Base-by-base conservation (phyloP, 176 grass and related monocot species). In the Musa itinerans region DNA sequence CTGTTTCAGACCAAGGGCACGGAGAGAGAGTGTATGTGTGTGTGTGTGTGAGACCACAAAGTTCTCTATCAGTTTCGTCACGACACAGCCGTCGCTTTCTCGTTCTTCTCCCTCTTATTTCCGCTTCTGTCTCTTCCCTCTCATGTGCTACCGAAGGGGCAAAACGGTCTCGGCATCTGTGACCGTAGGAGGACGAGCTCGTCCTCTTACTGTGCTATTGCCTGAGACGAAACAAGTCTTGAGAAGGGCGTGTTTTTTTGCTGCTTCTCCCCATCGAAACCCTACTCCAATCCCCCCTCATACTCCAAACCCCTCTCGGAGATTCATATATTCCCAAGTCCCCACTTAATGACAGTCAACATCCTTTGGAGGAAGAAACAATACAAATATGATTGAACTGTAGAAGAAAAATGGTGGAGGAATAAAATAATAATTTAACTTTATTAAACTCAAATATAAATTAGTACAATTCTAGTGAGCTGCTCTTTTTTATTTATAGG, bases 61-160 rank as follows among this genome's bases (percentile, higher is more conserved):
- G 87, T 91, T 83, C 89, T 96, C 88, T 86, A 78, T 85, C 87
- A 89, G 89, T 89, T 87, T 82, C 55, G 16, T 78, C 75, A 86
- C 85, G 82, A 76, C 78, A 78, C 89, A 86, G 87, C 85, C 92
- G 92, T 84, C 87, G 84, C 72, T 86, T 89, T 96, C 87, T 92
- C 89, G 34, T 96, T 49, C 54, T 71, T 63, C 75, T 82, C 86
- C 82, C 65, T 85, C 76, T 84, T 83, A 76, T 59, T 83, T 61
- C 57, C 57, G 17, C 57, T 19, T 61, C 57, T 61, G 57, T 61
- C 57, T 61, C 57, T 61, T n/a, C 57, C n/a, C n/a, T n/a, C n/a
- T 61, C 57, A 21, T 61, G 0, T 20, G 57, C 54, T 66, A 76
- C 76, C 55, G 63, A 68, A 86, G 78, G 72, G 49, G 77, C 48